Evolutionary conservation across 345 rosid species (phyloP), one percentile per base, ranked within the genome.

Genomic region (Fremontodendron californicum): DNA sequence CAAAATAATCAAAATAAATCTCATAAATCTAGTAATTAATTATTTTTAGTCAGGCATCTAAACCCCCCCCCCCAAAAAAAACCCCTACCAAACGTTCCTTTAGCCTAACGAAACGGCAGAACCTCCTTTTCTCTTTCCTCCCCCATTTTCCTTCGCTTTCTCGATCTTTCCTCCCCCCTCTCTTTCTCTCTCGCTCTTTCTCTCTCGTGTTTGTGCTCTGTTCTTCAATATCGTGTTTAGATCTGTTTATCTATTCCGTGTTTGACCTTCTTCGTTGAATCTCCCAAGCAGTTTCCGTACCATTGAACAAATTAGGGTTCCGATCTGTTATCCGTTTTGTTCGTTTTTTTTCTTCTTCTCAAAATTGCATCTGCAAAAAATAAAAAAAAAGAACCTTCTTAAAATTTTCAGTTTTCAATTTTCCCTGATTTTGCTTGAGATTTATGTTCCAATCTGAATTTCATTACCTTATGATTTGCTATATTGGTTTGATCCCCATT

Each of bases 11-110:
- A 23, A 57, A 68, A 68, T 43, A 46, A 45, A 71, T 49, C 37
- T 70, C 40, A 51, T 19, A 46, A 40, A 7, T 19, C 9, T 6
- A 10, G 1, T 23, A 48, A 49, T 9, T 48, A 4, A 70, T 70
- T 46, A 46, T 46, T 46, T 29, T 29, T 29, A 67, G 65, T 61
- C 39, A 31, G 0, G 3, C 18, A 10, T 9, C 21, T 10, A 45
- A 43, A 23, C 12, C 5, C 19, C n/a, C n/a, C n/a, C n/a, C n/a
- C n/a, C n/a, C n/a, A n/a, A n/a, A n/a, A n/a, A n/a, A n/a, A n/a
- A n/a, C n/a, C n/a, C n/a, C n/a, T n/a, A 27, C 76, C 31, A 61
- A 68, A 75, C 75, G 68, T 76, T 75, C 62, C 62, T 27, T 52
- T 54, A 11, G 45, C 69, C 73, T 33, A 74, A 78, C 49, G 64